Evolutionary conservation across 257 asterid species (phyloP), one percentile per base, ranked within the genome.

Genomic region (Rubia yunnanensis): DNA sequence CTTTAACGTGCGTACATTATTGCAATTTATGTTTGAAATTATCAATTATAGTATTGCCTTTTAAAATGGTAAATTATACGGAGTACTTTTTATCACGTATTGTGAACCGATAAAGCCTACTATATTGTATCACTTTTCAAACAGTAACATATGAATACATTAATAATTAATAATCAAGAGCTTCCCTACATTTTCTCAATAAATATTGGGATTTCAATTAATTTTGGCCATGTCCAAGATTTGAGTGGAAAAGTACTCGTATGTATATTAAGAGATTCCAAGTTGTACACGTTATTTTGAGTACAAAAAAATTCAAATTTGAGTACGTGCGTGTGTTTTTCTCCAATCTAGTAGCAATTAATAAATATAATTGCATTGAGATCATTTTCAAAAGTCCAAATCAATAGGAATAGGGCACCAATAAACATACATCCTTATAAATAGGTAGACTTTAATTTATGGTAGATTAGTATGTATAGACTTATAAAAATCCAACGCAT

Each of bases 301-400:
- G 8, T 36, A 13, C 13, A 13, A 36, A 7, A 36, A 44, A 14
- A 14, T 15, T 44, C 52, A 44, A 44, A 14, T 7, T 44, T 41
- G 0, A 13, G 18, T 10, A 38, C 7, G 20, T 13, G 48, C 44
- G 44, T 36, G 11, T 36, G 8, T 44, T 3, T 44, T 44, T 44
- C 52, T 15, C 52, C 52, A 44, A 44, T 44, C 52, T 0, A 44
- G 52, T n/a, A n/a, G n/a, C n/a, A n/a, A 15, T 44, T 15, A 44
- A 14, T 14, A 14, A 44, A 44, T 44, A 15, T 14, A 7, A 24
- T 63, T 41, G 9, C 27, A 44, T 64, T 5, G 31, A 5, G 7
- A 64, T 64, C 59, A 35, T 49, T 65, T 65, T 65, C 60, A 65
- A 44, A 31, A 30, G 69, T 65, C 69, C 22, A 65, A 65, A 65